Base-by-base conservation (phyloP, 352 stramenopile species). In the Thraustochytrium sp. region DNA sequence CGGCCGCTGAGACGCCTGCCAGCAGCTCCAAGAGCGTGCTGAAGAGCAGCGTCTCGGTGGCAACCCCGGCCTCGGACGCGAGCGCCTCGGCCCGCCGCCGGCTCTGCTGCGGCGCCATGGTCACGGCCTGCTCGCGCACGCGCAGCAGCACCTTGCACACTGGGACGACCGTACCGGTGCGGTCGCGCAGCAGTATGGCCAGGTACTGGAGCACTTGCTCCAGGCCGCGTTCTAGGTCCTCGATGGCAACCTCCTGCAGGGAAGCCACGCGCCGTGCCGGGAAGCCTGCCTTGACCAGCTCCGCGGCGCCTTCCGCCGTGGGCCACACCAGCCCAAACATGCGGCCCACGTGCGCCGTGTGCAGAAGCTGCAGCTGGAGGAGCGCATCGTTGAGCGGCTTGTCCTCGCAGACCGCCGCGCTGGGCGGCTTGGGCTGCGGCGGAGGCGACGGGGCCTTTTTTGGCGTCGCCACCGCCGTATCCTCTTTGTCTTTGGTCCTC, bases 321-420 rank as follows among this genome's bases (percentile, higher is more conserved):
- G 68, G 68, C 68, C 68, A 80, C 8, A 63, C 23, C 9, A 61
- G 8, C 21, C 68, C 68, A 16, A 51, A 53, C n/a, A 44, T 65
- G 13, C 26, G 18, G 26, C 44, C 46, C 5, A 64, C 51, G 13
- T 80, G 48, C 5, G 31, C 34, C 26, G 68, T 80, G 21, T 75
- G 53, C 1, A 80, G 31, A 5, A 80, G 68, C 38, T 80, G 68
- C 42, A 80, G 68, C 68, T 80, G 48, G 8, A 80, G 53, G 4
- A 80, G 26, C 11, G 53, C 68, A 26, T 64, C 68, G 26, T 64
- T 80, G 38, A 75, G 44, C 23, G 62, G 53, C 26, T 29, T 18
- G 44, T 75, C 40, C 36, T 36, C n/a, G 26, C 62, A 51, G 18
- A 53, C 62, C 16, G 40, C 62, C 4, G 40, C 62, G 38, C 44